Percentiles rank a stretch among this genome's conserved stretches.
Evolutionary conservation across 2,329 filamentous ascomycete genomes (phyloP).

Genomic region (Diaporthe eres): DNA sequence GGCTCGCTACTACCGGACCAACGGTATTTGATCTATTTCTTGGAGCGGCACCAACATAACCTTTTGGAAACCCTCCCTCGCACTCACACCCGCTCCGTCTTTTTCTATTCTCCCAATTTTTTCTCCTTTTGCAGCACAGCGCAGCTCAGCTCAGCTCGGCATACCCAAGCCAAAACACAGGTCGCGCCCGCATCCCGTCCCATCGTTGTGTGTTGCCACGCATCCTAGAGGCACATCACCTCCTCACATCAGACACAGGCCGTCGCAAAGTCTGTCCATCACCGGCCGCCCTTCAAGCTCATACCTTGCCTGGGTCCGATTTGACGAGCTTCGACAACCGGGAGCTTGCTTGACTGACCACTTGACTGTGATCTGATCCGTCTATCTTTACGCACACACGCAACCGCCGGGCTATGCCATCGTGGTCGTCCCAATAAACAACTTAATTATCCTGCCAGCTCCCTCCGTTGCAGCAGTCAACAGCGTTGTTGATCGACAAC

Average conservation of each 20-base stretch:
- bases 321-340: constrained; percentile 50
- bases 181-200: constrained; percentile 40
- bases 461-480: constrained; percentile 22
- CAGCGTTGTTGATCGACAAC: constrained; percentile 41
- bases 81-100: constrained; percentile 34
- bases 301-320: constrained; percentile 48
- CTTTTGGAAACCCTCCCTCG: constrained; percentile 20
- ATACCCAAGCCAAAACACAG: constrained; percentile 18
- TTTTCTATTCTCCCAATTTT: constrained; percentile 42
- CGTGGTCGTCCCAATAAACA: constrained; percentile 57
- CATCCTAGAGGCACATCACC: constrained; percentile 54
- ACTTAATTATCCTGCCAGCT: constrained; percentile 54
- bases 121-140: constrained; percentile 14
- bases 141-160: constrained; percentile 4
- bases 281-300: constrained; percentile 46
- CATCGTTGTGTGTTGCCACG: constrained; percentile 43
- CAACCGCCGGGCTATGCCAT: constrained; percentile 41
- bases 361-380: constrained; percentile 48
- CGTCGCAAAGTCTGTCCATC: constrained; percentile 53
- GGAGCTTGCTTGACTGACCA: constrained; percentile 48
- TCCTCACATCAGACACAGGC: constrained; percentile 52
- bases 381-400: constrained; percentile 40
- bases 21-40: constrained; percentile 46
- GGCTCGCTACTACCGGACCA: constrained; percentile 49
- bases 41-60: constrained; percentile 44